Percentiles rank a stretch among this genome's conserved stretches.
phyloP scores from a whole-genome alignment of 108 stramenopile species.

The Cylindrotheca closterium region DNA sequence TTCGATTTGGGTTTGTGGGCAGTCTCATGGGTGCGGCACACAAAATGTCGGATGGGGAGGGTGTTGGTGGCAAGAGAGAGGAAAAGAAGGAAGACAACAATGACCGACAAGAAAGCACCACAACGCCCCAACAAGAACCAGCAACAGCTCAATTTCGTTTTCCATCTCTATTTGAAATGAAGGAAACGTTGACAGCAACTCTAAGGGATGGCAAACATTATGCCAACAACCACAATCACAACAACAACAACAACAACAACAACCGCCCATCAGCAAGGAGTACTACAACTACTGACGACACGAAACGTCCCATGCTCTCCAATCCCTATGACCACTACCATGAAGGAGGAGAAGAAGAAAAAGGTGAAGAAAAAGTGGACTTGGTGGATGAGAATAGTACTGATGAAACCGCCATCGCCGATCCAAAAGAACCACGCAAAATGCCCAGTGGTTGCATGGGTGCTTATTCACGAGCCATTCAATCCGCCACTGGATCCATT shows the following conservation, averaged over 20 bases:
- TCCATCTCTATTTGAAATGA: slow-evolving; percentile 25
- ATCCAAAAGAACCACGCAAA: slow-evolving; percentile 21
- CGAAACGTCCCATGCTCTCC: slow-evolving; percentile 18
- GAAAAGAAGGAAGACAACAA: no score
- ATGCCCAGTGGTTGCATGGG: slow-evolving; percentile 72
- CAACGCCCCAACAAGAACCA: neutral
- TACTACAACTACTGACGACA: slow-evolving; percentile 12
- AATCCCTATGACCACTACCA: slow-evolving; percentile 56
- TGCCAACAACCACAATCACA: no score
- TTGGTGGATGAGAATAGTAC: neutral
- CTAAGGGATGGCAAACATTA: no score
- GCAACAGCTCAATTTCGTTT: neutral
- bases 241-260: slow-evolving; percentile 1
- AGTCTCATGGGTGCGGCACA: slow-evolving; percentile 45
- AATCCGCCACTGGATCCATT: slow-evolving; percentile 38
- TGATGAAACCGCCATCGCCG: neutral
- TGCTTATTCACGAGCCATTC: slow-evolving; percentile 62
- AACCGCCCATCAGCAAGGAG: slow-evolving; percentile 11
- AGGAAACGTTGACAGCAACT: slow-evolving; percentile 33
- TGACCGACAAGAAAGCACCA: neutral
- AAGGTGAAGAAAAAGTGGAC: slow-evolving; percentile 18
- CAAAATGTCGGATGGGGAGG: slow-evolving; percentile 9
- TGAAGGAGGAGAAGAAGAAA: neutral
- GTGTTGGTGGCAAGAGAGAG: neutral
- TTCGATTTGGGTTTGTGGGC: slow-evolving; percentile 70